These are phyloP conservation scores for Alternaria sp. DNA, from an alignment of 2,329 filamentous ascomycete species.

Conservation along the genomic window DNA sequence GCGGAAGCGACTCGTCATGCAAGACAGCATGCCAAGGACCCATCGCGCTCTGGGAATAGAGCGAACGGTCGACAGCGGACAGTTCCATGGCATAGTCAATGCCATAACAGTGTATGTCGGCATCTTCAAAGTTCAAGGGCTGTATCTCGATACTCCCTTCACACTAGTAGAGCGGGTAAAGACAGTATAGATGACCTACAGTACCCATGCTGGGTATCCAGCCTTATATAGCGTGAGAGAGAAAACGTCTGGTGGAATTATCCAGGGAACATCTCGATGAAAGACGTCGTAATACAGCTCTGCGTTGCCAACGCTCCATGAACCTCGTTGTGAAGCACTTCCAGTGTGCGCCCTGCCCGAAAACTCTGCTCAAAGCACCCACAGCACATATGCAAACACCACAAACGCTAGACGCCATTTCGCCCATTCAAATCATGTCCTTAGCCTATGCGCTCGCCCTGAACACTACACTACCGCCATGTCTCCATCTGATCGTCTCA, in stretches of 20 bases:
- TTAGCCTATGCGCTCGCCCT: slow-evolving; percentile 27
- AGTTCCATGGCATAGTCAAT: too few species aligned
- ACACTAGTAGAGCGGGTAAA: too few species aligned
- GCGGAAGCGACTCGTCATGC: too few species aligned
- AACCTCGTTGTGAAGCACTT: background rate
- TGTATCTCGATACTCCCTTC: too few species aligned
- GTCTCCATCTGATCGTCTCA: slow-evolving; percentile 84
- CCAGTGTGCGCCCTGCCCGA: background rate
- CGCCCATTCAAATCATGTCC: background rate
- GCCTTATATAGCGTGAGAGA: accelerated
- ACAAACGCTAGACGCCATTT: slow-evolving; percentile 8
- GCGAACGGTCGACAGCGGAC: too few species aligned
- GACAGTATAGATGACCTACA: too few species aligned
- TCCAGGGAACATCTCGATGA: background rate
- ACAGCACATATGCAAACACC: background rate
- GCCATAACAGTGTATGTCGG: too few species aligned
- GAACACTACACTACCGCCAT: slow-evolving; percentile 59
- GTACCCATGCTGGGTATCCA: too few species aligned
- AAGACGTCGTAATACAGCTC: background rate
- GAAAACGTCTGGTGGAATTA: too few species aligned
- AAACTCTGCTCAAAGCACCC: background rate
- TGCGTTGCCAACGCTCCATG: background rate
- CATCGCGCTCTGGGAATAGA: too few species aligned
- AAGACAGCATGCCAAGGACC: too few species aligned
- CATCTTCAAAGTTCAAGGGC: too few species aligned